Conservation (phyloP, 768 basidiomycete genomes). For the Boletus sp. region DNA sequence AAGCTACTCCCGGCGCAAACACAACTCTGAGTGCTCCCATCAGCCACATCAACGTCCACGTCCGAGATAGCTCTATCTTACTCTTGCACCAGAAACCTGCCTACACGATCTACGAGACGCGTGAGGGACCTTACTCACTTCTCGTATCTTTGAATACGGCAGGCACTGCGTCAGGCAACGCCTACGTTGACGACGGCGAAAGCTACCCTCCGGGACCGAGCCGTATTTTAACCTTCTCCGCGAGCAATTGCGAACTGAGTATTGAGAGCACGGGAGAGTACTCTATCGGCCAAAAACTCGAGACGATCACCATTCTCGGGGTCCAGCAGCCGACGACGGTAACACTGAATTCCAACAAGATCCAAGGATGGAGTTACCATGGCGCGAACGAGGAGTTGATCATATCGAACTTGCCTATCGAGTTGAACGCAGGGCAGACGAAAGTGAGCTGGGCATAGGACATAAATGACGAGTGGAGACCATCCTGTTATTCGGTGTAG, state of each 20-base stretch:
- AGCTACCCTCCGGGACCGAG: slow-evolving; percentile 56
- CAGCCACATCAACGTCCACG: slow-evolving; percentile 72
- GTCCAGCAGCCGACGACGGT: slow-evolving; percentile 44
- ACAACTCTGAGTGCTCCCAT: slow-evolving; percentile 65
- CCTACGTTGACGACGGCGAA: slow-evolving; percentile 71
- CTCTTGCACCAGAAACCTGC: slow-evolving; percentile 60
- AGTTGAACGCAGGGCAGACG: slow-evolving; percentile 40
- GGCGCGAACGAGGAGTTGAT: slow-evolving; percentile 41
- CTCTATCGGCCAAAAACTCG: slow-evolving; percentile 43
- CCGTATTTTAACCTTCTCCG: slow-evolving; percentile 46
- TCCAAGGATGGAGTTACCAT: slow-evolving; percentile 42
- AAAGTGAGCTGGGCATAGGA: slow-evolving; percentile 36
- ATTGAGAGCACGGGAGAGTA: slow-evolving; percentile 36
- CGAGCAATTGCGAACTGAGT: slow-evolving; percentile 32
- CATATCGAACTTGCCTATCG: slow-evolving; percentile 35
- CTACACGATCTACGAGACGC: slow-evolving; percentile 69
- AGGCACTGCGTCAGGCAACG: slow-evolving; percentile 54
- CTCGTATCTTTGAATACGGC: slow-evolving; percentile 52
- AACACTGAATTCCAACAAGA: slow-evolving; percentile 35
- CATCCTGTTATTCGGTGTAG: too few relatives aligned
- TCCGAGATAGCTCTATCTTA: slow-evolving; percentile 67
- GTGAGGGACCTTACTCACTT: slow-evolving; percentile 57
- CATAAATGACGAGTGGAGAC: background rate
- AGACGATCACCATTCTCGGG: slow-evolving; percentile 58
- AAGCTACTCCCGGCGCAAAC: slow-evolving; percentile 39